Percentiles rank a stretch among this genome's conserved stretches.
Conservation (phyloP, 805 yeast species). For the Monosporozyma unispora region DNA sequence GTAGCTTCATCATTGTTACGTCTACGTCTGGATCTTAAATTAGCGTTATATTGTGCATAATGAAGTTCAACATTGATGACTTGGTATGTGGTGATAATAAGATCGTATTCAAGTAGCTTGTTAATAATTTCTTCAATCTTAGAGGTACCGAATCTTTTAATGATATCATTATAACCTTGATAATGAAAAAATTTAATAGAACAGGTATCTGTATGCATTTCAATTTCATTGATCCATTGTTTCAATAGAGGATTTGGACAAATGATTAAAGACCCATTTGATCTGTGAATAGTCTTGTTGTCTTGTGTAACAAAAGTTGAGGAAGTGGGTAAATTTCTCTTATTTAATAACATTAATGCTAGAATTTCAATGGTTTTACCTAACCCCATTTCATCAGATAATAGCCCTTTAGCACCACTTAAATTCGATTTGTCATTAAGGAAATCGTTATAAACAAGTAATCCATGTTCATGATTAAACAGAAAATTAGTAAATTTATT, state of each 20-base stretch:
- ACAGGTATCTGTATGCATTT: slow-evolving; percentile 29
- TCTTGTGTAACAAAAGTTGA: slow-evolving; percentile 7
- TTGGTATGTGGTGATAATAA: slow-evolving; percentile 71
- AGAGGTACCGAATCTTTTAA: slow-evolving; percentile 16
- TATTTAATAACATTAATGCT: slow-evolving; percentile 54
- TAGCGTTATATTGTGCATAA: slow-evolving; percentile 63
- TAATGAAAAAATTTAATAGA: slow-evolving; percentile 54
- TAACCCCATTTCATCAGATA: slow-evolving; percentile 95
- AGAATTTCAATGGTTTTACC: slow-evolving; percentile 89
- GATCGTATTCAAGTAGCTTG: slow-evolving; percentile 54
- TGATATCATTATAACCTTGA: slow-evolving; percentile 42
- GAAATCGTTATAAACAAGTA: slow-evolving; percentile 9
- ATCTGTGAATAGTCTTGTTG: slow-evolving; percentile 28
- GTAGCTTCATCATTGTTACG: slow-evolving; percentile 13
- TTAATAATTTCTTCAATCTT: slow-evolving; percentile 35
- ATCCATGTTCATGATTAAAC: slow-evolving; percentile 13
- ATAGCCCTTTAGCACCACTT: slow-evolving; percentile 41
- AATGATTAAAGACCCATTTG: slow-evolving; percentile 70
- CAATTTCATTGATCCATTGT: slow-evolving; percentile 81
- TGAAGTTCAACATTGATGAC: slow-evolving; percentile 69
- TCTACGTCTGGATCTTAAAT: slow-evolving; percentile 25
- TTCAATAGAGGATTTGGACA: slow-evolving; percentile 76
- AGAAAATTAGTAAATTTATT: slow-evolving; percentile 29
- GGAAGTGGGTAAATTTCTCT: slow-evolving; percentile 31
- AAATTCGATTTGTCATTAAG: background rate